Percentiles rank a stretch among this genome's conserved stretches.
Conservation (phyloP, 2,329 filamentous ascomycete genomes). For the Dothideomycetes sp. region DNA sequence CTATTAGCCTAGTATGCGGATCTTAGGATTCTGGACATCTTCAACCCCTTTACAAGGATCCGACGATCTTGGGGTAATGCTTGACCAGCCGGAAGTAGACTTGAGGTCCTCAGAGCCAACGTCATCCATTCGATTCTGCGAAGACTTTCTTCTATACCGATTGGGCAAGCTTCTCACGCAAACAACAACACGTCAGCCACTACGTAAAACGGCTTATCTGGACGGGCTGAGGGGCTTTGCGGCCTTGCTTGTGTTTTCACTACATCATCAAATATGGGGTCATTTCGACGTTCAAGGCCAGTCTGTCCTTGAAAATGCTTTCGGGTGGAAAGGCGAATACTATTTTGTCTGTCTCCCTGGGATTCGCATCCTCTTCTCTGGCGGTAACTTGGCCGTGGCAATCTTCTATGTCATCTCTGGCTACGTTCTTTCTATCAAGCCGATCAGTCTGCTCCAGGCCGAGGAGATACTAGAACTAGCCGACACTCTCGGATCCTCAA, state of each 20-base stretch:
- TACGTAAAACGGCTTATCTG: conserved; percentile 45
- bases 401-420: conserved; percentile 43
- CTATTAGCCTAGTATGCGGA: too few relatives aligned
- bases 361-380: conserved; percentile 49
- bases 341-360: conserved; percentile 44
- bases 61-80: too few relatives aligned
- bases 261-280: conserved; percentile 48
- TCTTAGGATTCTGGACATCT: too few relatives aligned
- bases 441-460: conserved; percentile 31
- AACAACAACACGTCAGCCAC: too few relatives aligned
- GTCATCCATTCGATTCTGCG: too few relatives aligned
- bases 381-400: conserved; percentile 49
- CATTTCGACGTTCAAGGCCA: conserved; percentile 32
- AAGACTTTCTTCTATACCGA: too few relatives aligned
- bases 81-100: too few relatives aligned
- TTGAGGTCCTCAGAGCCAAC: too few relatives aligned
- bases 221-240: conserved; percentile 58
- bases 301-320: conserved; percentile 41
- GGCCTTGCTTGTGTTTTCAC: conserved; percentile 53
- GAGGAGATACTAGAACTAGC: conserved; percentile 27
- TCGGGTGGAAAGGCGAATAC: conserved; percentile 37
- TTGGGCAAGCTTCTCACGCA: too few relatives aligned
- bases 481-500: conserved; percentile 35
- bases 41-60: too few relatives aligned
- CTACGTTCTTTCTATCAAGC: conserved; percentile 40